Evolutionary conservation across 495 filamentous ascomycete species (phyloP).

Genomic region (Podospora anserina): DNA sequence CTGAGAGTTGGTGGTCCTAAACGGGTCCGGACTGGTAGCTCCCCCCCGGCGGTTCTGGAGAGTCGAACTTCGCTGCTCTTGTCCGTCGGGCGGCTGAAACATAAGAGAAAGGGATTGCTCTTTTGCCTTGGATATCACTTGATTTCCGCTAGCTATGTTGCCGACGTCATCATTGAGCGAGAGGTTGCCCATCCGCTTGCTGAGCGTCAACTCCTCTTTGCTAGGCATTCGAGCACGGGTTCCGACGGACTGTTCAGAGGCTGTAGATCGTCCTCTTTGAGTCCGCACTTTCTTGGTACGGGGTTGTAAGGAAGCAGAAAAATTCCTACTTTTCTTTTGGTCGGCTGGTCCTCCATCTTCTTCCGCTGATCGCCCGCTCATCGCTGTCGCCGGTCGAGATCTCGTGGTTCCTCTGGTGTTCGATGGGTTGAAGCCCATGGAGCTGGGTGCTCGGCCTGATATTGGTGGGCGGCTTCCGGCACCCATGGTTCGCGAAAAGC

Average conservation of each 20-base stretch:
- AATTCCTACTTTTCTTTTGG: conserved; percentile 63
- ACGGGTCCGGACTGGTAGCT: conserved; percentile 12
- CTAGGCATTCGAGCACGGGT: conserved; percentile 13
- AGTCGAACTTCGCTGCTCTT: conserved; percentile 11
- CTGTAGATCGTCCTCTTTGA: conserved; percentile 29
- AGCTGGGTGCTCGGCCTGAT: conserved; percentile 47
- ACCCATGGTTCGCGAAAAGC: conserved; percentile 57
- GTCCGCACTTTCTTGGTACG: conserved; percentile 24
- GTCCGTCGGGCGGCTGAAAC: conserved; percentile 19
- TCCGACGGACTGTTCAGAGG: conserved; percentile 30
- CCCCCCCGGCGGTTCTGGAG: conserved; percentile 15
- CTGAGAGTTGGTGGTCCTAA: conserved; percentile 17
- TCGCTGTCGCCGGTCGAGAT: conserved; percentile 58
- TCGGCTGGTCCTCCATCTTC: conserved; percentile 27
- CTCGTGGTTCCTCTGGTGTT: conserved; percentile 36
- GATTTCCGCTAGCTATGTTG: conserved; percentile 25
- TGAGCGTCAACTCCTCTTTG: conserved; percentile 31
- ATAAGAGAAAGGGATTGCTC: conserved; percentile 12
- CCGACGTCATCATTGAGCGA: conserved; percentile 28
- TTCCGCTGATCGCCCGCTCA: conserved; percentile 52
- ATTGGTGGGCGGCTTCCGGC: conserved; percentile 49
- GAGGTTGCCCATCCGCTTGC: conserved; percentile 26
- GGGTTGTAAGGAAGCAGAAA: conserved; percentile 19
- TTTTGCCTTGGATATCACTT: conserved; percentile 38
- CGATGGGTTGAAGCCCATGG: conserved; percentile 41